phyloP scores from a whole-genome alignment of 257 asterid species.

The Solanum clarkiae region DNA sequence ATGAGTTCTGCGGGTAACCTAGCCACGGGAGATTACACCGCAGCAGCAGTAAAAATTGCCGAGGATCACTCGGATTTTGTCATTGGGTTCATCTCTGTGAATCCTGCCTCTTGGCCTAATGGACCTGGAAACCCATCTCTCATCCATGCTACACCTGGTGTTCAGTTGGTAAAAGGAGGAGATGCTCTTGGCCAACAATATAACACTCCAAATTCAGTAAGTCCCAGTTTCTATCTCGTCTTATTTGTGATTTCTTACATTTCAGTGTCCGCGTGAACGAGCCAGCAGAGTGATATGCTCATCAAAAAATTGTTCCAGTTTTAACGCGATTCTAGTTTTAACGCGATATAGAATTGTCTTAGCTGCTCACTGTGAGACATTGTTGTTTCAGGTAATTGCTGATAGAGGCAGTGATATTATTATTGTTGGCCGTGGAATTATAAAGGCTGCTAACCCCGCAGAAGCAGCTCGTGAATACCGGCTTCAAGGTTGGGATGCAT shows the following conservation, averaged over 20 bases:
- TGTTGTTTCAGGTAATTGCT: constrained; percentile 54
- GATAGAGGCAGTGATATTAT: constrained; percentile 86
- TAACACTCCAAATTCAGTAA: constrained; percentile 84
- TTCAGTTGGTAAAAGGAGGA: constrained; percentile 89
- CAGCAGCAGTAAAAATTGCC: constrained; percentile 86
- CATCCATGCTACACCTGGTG: constrained; percentile 96
- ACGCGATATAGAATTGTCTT: neutral
- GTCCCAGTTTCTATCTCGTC: constrained; percentile 2
- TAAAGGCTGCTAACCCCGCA: constrained; percentile 67
- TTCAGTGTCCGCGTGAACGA: neutral
- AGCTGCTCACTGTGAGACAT: neutral
- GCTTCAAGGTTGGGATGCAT: constrained; percentile 93
- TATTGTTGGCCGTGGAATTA: constrained; percentile 96
- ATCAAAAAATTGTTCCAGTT: neutral
- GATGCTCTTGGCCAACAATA: constrained; percentile 92
- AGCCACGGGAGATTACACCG: constrained; percentile 85
- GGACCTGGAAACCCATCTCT: constrained; percentile 73
- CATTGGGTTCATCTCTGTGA: constrained; percentile 92
- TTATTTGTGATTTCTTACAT: neutral
- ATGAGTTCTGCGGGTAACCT: constrained; percentile 97
- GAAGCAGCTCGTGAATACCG: constrained; percentile 82
- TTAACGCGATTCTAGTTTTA: neutral
- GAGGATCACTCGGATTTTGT: constrained; percentile 92
- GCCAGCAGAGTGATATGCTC: neutral
- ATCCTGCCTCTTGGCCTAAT: constrained; percentile 85